A percentile compares a stretch with the other conserved stretches of the same genome.
Conservation (phyloP, 805 yeast genomes). For the Yarrowia divulgata region DNA sequence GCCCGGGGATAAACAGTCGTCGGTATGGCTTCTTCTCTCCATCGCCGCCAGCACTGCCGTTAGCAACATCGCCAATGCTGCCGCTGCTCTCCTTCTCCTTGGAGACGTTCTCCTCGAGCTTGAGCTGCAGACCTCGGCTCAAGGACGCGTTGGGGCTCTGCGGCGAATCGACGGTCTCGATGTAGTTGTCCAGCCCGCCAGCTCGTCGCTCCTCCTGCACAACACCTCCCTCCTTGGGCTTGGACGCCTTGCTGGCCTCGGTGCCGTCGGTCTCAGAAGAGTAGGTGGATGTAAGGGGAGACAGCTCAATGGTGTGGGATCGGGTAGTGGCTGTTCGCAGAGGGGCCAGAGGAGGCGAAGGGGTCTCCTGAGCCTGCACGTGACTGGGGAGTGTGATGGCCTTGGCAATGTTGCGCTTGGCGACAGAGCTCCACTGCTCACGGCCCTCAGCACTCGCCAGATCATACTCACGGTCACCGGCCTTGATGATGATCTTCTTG, state of each 20-base stretch:
- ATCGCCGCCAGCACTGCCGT: conserved; percentile 39
- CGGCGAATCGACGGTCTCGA: conserved; percentile 24
- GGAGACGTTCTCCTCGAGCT: conserved; percentile 33
- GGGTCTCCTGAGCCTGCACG: background rate
- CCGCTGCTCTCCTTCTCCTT: conserved; percentile 29
- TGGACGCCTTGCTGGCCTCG: conserved; percentile 18
- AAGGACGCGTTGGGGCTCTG: conserved; percentile 19
- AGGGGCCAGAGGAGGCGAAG: conserved; percentile 13
- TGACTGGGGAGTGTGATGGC: conserved; percentile 23
- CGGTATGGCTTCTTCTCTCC: conserved; percentile 45
- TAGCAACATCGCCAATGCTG: background rate
- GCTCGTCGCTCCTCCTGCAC: background rate
- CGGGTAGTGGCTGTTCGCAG: conserved; percentile 10
- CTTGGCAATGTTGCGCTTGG: conserved; percentile 28
- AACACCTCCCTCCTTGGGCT: background rate
- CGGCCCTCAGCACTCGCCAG: conserved; percentile 36
- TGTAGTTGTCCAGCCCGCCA: conserved; percentile 7
- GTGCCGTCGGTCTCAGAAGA: conserved; percentile 35
- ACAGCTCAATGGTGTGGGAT: conserved; percentile 31
- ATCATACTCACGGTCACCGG: conserved; percentile 35
- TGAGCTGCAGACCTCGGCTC: conserved; percentile 19
- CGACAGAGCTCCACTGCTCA: conserved; percentile 33
- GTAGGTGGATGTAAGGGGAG: conserved; percentile 28
- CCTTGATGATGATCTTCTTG: conserved; percentile 39
- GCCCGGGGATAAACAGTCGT: conserved; percentile 45